Evolutionary conservation across 768 basidiomycete genomes (phyloP), one percentile per base, ranked within the genome.

Genomic region (Kwoniella dejecticola): DNA sequence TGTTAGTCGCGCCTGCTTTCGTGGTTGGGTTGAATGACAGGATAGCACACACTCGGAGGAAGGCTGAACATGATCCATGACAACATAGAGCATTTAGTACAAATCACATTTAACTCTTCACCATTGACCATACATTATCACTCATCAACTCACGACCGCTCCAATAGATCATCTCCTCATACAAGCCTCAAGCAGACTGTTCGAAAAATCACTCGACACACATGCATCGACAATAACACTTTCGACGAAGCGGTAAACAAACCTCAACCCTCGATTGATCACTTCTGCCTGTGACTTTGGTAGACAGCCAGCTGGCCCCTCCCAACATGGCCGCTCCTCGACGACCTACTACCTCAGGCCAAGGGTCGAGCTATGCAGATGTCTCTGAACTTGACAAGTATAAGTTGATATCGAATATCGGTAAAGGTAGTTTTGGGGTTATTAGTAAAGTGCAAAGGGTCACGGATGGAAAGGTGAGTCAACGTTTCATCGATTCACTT

Each of bases 361-460:
- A 52, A 10, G 44, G 55, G 31, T 59, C 63, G 4, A 62, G 67
- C 17, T 74, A 68, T 63, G 68, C 69, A 1, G 70, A 70, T 47
- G 64, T 69, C 1, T 59, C 72, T 6, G 67, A 75, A 54, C 82
- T 94, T 21, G 89, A 89, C 69, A 83, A 84, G 49, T 98, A 95
- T 72, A 91, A 92, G 63, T 82, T 90, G 6, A 83, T 93, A 47
- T 92, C 94, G 66, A 84, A 96, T 59, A 95, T 99, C 47, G 96
- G 96, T 3, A 97, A 94, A 71, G 96, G 96, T 26, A 90, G 90
- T 4, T 99, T 99, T 82, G 96, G 96, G 1, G 90, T 98, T 63
- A 99, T 99, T 67, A 87, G 92, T 62, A 97, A 97, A 82, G 94
- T 97, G 12, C 83, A 86, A 64, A 82, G 92, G 69, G 90, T 90